Base-by-base conservation (phyloP, 306 rosid species). In the Ammopiptanthus mongolicus region DNA sequence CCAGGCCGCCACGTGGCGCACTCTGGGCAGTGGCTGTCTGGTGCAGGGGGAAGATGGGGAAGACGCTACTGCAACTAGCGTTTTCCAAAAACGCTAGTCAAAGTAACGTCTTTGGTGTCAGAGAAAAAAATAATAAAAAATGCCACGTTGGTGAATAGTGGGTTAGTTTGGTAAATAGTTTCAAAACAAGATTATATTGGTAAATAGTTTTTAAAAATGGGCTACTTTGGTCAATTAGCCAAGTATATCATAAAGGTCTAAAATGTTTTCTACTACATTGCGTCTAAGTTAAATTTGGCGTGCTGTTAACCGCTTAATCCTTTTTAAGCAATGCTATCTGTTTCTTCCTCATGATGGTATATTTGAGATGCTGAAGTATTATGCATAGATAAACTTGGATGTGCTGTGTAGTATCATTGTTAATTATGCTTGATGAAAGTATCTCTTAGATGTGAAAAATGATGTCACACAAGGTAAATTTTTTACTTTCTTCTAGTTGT, bases 381-480 rank as follows among this genome's bases (percentile, higher is more conserved):
- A 29, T 19, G 50, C 3, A 14, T 67, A 47, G 52, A 58, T 58
- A 65, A 19, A 66, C 34, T 55, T 22, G 47, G 69, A 34, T 21
- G 33, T 33, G 8, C 57, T 73, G 47, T 10, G 5, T 58, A 5
- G 39, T 10, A 15, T 25, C 14, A 70, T 73, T 59, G 36, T 70
- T 37, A 23, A 25, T 57, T 72, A 73, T 46, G 28, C 58, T 59
- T 13, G 23, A 13, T 41, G 18, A 59, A 28, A 42, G 6, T n/a
- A 58, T 58, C 74, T 55, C 60, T 48, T 64, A n/a, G 73, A 55
- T 8, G 63, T 82, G 12, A 47, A 76, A 71, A 76, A 29, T 53
- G 70, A 65, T 63, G 33, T 37, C 29, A 63, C 13, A 6, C 37
- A 33, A 15, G 34, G 31, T 18, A n/a, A 33, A 46, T 23, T 59